Base-by-base conservation (phyloP, 495 filamentous ascomycete species). In the Mytilinidion resinicola region DNA sequence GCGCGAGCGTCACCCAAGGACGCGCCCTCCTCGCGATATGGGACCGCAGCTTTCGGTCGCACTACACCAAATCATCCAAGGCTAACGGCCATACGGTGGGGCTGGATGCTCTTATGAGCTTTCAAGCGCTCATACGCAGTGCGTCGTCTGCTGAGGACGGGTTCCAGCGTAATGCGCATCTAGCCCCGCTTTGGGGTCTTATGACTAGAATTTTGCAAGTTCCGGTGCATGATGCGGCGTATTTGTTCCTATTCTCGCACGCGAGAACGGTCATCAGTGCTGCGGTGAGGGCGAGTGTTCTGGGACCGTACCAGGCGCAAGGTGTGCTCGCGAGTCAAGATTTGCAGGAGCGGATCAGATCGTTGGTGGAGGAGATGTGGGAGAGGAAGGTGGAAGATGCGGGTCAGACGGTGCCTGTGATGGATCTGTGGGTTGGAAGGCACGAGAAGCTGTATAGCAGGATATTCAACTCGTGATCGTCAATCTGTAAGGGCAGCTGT, bases 361-460 rank as follows among this genome's bases (percentile, higher is more conserved):
- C 71, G n/a, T 77, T 80, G 44, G 75, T 96, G 50, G 74, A 78
- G 55, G 68, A 78, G 56, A 85, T 89, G 54, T 80, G 78, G 76
- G 62, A 73, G 11, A 77, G 71, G 44, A 63, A 56, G 8, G 77
- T 89, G 4, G 88, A 91, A 60, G 79, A 88, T 67, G 92, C 91
- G 1, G 92, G 87, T n/a, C 91, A 96, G 76, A 80, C 77, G 25
- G 87, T 92, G 39, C 90, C 91, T 8, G 82, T 85, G 15, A 80
- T 96, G 77, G 93, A 98, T 80, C 68, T 98, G 44, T 98, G 92
- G 90, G 77, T 95, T 56, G 93, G 95, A 10, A 82, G 93, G 69
- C 93, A 98, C 74, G 93, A 98, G 77, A 70, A 96, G 69, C 72
- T 98, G 39, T 98, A 98, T 74, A 95, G 89, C 61, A 84, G 93